A percentile compares a stretch with the other conserved stretches of the same genome.
Evolutionary conservation across 1,284 basidiomycete species (phyloP).

Genomic region (Vanrija humicola): DNA sequence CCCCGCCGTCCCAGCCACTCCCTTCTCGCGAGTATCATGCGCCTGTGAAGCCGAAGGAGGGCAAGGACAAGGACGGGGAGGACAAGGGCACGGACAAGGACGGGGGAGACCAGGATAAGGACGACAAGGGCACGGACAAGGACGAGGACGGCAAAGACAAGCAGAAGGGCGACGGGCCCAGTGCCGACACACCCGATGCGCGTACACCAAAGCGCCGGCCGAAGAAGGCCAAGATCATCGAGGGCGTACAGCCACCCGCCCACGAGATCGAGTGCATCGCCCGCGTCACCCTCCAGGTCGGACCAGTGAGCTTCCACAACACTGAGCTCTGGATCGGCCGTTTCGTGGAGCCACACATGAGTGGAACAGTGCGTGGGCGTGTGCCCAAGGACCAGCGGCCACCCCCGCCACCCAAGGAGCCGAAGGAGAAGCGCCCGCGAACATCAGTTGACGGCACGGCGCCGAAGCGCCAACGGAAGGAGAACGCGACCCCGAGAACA

Average conservation of each 20-base stretch:
- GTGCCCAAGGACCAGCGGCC: conserved; percentile 6
- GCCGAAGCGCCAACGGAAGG: conserved; percentile 2
- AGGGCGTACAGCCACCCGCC: conserved; percentile 30
- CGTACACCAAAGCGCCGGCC: neutral
- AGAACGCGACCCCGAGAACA: neutral
- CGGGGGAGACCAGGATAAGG: neutral
- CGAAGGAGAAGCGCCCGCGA: conserved; percentile 2
- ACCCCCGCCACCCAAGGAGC: conserved; percentile 9
- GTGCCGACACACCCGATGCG: neutral
- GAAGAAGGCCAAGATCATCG: conserved; percentile 3
- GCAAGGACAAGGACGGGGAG: neutral
- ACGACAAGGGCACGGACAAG: neutral
- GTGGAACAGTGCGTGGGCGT: conserved; percentile 11
- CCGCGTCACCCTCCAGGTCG: conserved; percentile 35
- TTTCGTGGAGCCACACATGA: conserved; percentile 35
- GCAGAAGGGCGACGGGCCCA: neutral
- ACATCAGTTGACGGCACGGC: neutral
- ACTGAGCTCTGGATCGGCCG: conserved; percentile 44
- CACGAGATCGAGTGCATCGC: conserved; percentile 46
- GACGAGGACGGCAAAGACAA: neutral
- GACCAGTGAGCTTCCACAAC: conserved; percentile 38
- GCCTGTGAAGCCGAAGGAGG: conserved; percentile 7
- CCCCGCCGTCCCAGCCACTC: conserved; percentile 22
- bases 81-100: neutral
- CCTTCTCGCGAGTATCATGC: conserved; percentile 19